Base-by-base conservation (phyloP, 2,329 filamentous ascomycete species). In the Aspergillus novofumigatus region DNA sequence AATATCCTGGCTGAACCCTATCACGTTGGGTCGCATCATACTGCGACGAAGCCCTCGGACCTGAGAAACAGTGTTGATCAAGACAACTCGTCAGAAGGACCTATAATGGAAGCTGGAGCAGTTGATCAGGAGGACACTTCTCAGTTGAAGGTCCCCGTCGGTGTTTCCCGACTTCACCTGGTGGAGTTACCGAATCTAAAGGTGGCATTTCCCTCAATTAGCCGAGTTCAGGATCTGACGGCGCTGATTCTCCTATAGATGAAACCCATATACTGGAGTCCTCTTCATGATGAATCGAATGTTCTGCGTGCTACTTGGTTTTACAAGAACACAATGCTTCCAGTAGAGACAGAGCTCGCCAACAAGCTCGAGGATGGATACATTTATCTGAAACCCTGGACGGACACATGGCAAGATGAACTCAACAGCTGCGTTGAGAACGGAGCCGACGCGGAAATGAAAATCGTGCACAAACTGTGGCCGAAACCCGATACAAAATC, bases 251-350 rank as follows among this genome's bases (percentile, higher is more conserved):
- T 28, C 17, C 35, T 42, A 11, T 82, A 90, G 67, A 96, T 99
- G 92, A 91, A 92, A 72, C 94, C 94, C 0, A 97, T 97, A 58
- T 99, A 99, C 71, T 99, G 94, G 94, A 92, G 89, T 20, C 93
- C 94, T 7, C 83, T 97, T 32, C 92, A 96, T 66, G 94, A 97
- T 68, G 84, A 95, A 32, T 88, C 91, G 6, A 81, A 86, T 38
- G 92, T 97, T 1, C 82, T 89, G 56, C 83, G 94, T 62, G 92
- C 90, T 0, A 97, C 93, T 0, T 99, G 94, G 94, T 99, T 99
- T 72, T 97, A 97, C 74, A 89, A 89, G 77, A 92, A 97, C 69
- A 93, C 89, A 1, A 96, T 97, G 92, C 79, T 90, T 57, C 94
- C 94, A 0, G 84, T 99, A 5, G 91, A 96, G 61, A 84, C 91